phyloP scores from a whole-genome alignment of 2,329 filamentous ascomycete species.

The Paramyrothecium roridum region DNA sequence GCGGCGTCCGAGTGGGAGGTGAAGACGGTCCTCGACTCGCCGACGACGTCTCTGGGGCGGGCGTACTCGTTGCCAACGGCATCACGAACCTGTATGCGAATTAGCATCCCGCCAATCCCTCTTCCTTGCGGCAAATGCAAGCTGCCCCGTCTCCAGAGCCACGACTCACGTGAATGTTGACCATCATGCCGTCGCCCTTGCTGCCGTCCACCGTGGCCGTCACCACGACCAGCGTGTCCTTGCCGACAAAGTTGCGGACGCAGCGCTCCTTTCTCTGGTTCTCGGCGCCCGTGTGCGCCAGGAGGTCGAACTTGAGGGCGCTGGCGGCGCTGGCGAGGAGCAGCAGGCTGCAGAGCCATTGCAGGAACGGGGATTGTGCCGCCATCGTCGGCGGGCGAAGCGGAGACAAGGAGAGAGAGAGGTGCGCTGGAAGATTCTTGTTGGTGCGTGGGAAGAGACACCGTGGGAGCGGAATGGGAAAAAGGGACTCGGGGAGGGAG shows the following conservation, averaged over 20 bases:
- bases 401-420: too few relatives aligned
- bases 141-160: too few relatives aligned
- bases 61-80: slow-evolving; percentile 95
- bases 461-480: too few relatives aligned
- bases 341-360: slow-evolving; percentile 55
- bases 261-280: slow-evolving; percentile 74
- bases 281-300: slow-evolving; percentile 54
- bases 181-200: slow-evolving; percentile 85
- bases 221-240: slow-evolving; percentile 91
- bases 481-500: not conserved
- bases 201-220: slow-evolving; percentile 83
- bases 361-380: slow-evolving; percentile 49
- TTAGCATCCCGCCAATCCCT: slow-evolving; percentile 1
- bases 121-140: not conserved
- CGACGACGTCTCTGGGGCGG: slow-evolving; percentile 82
- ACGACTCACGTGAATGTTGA: slow-evolving; percentile 88
- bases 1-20: slow-evolving; percentile 88
- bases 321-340: slow-evolving; percentile 51
- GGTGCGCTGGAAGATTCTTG: not conserved
- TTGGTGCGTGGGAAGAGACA: not conserved
- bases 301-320: slow-evolving; percentile 92
- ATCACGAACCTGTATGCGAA: slow-evolving; percentile 73
- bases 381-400: slow-evolving; percentile 37
- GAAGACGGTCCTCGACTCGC: slow-evolving; percentile 90
- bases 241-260: slow-evolving; percentile 91